Evolutionary conservation across 768 basidiomycete genomes (phyloP).

Genomic region (Tylopilus sp.): DNA sequence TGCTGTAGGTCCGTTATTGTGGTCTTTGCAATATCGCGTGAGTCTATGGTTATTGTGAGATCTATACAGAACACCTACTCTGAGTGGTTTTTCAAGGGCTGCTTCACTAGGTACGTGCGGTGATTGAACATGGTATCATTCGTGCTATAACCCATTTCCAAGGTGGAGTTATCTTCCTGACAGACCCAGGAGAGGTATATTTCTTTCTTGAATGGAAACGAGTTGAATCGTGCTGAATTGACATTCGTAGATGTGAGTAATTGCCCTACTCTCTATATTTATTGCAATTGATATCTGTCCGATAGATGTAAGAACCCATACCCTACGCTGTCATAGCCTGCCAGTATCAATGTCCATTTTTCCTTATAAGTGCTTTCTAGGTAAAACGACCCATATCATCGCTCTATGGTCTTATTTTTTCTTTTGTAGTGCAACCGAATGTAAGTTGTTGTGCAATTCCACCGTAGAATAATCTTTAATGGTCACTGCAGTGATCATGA

Average conservation of each 20-base stretch:
- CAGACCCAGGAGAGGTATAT: background rate
- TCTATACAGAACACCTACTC: background rate
- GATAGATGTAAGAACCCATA: constrained; percentile 1
- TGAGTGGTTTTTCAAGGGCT: background rate
- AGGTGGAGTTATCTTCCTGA: constrained; percentile 1
- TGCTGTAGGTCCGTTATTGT: too few species aligned
- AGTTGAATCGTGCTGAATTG: background rate
- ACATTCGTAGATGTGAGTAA: background rate
- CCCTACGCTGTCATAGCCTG: too few species aligned
- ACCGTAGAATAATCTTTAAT: background rate
- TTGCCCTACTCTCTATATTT: background rate
- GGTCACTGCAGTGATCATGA: too few species aligned
- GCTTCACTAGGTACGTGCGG: background rate
- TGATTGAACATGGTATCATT: background rate
- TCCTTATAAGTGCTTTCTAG: background rate
- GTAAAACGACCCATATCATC: background rate
- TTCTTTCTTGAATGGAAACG: background rate
- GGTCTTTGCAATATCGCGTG: too few species aligned
- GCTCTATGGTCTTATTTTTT: background rate
- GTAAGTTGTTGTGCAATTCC: background rate
- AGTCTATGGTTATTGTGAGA: background rate
- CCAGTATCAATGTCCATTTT: background rate
- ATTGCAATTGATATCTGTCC: too few species aligned
- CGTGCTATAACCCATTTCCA: background rate
- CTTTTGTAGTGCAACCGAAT: constrained; percentile 1